phyloP scores from a whole-genome alignment of 2,329 filamentous ascomycete species.

The Lachnellula subtilissima region DNA sequence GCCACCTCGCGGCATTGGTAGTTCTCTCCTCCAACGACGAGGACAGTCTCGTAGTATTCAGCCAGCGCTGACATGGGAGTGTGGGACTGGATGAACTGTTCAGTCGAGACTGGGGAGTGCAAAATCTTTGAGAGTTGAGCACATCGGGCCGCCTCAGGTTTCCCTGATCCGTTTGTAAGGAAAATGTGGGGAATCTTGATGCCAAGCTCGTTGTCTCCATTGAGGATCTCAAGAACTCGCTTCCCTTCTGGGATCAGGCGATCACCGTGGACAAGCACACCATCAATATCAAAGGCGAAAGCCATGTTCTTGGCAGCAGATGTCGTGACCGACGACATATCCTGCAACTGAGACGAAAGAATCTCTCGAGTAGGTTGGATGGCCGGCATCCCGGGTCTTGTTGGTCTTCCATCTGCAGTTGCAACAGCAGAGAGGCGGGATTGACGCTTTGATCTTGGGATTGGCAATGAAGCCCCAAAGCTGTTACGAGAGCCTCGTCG shows the following conservation, averaged over 20 bases:
- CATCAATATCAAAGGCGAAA: slow-evolving; percentile 75
- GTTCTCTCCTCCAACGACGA: slow-evolving; percentile 71
- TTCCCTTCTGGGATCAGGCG: slow-evolving; percentile 64
- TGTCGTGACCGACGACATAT: slow-evolving; percentile 61
- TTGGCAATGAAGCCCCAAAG: slow-evolving; percentile 68
- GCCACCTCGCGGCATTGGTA: slow-evolving; percentile 70
- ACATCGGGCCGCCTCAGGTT: slow-evolving; percentile 60
- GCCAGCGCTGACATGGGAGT: slow-evolving; percentile 71
- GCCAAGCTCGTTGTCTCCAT: slow-evolving; percentile 71
- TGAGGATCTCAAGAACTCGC: slow-evolving; percentile 63
- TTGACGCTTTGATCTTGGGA: slow-evolving; percentile 64
- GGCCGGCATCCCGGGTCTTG: slow-evolving; percentile 52
- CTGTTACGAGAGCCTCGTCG: slow-evolving; percentile 69
- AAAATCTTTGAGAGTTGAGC: slow-evolving; percentile 65
- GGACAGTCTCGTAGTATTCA: slow-evolving; percentile 72
- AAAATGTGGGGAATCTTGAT: slow-evolving; percentile 75
- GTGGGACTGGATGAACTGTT: slow-evolving; percentile 75
- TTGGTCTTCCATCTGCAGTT: slow-evolving; percentile 40
- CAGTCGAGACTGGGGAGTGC: slow-evolving; percentile 57
- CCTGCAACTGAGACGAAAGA: slow-evolving; percentile 65
- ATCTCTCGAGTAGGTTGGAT: slow-evolving; percentile 62
- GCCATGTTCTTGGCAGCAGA: slow-evolving; percentile 71
- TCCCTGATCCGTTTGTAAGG: slow-evolving; percentile 70
- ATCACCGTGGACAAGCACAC: slow-evolving; percentile 70
- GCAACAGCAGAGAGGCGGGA: slow-evolving; percentile 62